These are phyloP conservation scores for Inga laurina DNA, from an alignment of 306 rosid species.

Conservation along the genomic window DNA sequence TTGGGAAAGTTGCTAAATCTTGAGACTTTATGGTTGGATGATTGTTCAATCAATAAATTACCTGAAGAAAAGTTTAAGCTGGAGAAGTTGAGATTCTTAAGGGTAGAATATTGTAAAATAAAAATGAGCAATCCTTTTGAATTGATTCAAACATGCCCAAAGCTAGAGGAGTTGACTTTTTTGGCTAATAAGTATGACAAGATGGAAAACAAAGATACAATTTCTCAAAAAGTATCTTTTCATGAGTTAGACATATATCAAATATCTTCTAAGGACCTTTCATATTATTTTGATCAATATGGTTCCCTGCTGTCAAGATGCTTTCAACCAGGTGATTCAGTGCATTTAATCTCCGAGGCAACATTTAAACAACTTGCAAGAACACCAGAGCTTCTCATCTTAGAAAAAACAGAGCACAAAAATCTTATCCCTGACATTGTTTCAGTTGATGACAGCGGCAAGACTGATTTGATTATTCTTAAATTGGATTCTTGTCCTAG, in stretches of 20 bases:
- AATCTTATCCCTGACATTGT: background rate
- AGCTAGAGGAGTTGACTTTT: background rate
- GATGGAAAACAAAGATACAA: background rate
- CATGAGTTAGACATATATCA: background rate
- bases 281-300: background rate
- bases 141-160: background rate
- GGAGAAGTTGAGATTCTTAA: background rate
- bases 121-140: background rate
- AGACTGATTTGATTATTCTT: background rate
- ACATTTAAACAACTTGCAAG: background rate
- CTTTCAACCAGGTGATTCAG: background rate
- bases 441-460: background rate
- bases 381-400: background rate
- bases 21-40: background rate
- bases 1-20: background rate
- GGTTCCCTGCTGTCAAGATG: background rate
- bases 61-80: background rate
- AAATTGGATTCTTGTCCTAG: too few relatives aligned
- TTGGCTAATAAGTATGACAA: too few relatives aligned
- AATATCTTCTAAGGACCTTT: too few relatives aligned
- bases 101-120: background rate
- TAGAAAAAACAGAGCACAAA: background rate
- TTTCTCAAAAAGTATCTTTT: background rate
- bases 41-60: constrained; percentile 28
- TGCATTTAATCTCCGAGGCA: background rate